Conservation (phyloP, 2,329 filamentous ascomycete species). For the Pseudogymnoascus pannorum region DNA sequence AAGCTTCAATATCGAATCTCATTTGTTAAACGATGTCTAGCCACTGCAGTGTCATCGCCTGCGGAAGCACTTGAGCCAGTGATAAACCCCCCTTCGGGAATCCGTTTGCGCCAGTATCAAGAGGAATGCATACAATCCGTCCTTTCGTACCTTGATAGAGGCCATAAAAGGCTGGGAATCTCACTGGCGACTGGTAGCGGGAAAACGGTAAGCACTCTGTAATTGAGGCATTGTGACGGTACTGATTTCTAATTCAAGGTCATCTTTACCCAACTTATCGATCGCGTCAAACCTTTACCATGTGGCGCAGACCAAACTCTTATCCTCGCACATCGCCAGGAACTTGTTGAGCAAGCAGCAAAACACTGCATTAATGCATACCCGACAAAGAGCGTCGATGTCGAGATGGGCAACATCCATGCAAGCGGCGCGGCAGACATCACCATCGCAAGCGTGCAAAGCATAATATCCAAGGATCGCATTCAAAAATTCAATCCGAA, state of each 20-base stretch:
- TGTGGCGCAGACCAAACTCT: conserved; percentile 65
- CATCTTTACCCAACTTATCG: conserved; percentile 92
- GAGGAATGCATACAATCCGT: conserved; percentile 86
- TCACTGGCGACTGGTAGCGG: conserved; percentile 83
- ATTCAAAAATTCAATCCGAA: conserved; percentile 75
- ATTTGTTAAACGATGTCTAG: neutral
- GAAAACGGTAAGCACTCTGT: conserved; percentile 59
- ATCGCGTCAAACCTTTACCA: conserved; percentile 55
- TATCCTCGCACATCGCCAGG: conserved; percentile 84
- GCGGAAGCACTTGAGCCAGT: conserved; percentile 1
- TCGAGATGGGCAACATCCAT: conserved; percentile 79
- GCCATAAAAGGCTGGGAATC: conserved; percentile 73
- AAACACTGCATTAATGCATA: conserved; percentile 76
- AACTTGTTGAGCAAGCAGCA: conserved; percentile 90
- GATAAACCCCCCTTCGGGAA: conserved; percentile 14
- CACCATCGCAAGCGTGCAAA: conserved; percentile 84
- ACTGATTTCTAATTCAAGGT: conserved; percentile 46
- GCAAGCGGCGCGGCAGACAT: conserved; percentile 82
- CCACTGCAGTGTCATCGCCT: neutral
- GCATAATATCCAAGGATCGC: conserved; percentile 68
- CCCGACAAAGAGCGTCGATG: conserved; percentile 71
- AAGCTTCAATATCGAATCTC: neutral
- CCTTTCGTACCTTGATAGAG: conserved; percentile 57
- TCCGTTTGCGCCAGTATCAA: conserved; percentile 75
- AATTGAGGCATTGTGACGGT: neutral